These are phyloP conservation scores for Silybum marianum DNA, from an alignment of 129 eudicot species.

Conservation along the genomic window DNA sequence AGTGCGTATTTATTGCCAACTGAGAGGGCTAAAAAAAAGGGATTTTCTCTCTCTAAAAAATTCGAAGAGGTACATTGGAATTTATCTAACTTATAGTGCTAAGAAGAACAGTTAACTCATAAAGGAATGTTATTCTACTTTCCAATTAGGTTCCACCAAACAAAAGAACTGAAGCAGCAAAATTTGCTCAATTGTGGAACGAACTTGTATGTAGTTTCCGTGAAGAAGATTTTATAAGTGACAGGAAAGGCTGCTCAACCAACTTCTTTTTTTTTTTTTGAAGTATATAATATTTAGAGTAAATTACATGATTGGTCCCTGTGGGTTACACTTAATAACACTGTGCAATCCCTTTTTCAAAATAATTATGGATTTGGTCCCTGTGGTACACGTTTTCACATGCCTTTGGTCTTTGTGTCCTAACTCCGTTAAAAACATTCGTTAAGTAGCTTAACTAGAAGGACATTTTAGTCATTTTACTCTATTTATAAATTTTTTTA, in stretches of 20 bases:
- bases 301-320: too few species aligned
- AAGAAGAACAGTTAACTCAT: slow-evolving; percentile 1
- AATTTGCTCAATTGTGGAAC: slow-evolving; percentile 96
- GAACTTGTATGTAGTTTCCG: slow-evolving; percentile 87
- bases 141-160: slow-evolving; percentile 67
- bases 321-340: too few species aligned
- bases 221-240: slow-evolving; percentile 97
- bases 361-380: too few species aligned
- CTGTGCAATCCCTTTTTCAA: too few species aligned
- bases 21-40: slow-evolving; percentile 57
- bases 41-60: slow-evolving; percentile 76
- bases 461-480: too few species aligned
- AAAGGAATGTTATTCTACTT: slow-evolving; percentile 8
- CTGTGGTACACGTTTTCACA: too few species aligned
- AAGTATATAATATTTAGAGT: too few species aligned
- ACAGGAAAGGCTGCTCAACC: slow-evolving; percentile 66
- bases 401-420: too few species aligned
- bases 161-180: slow-evolving; percentile 97
- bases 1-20: slow-evolving; percentile 81
- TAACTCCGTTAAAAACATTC: too few species aligned
- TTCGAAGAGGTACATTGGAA: slow-evolving; percentile 66
- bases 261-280: slow-evolving; percentile 13
- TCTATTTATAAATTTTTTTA: too few species aligned
- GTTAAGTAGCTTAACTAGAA: too few species aligned
- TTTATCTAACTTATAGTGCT: slow-evolving; percentile 10